Evolutionary conservation across 164 flowering plant species (phyloP).

Genomic region (Cinnamomum micranthum): DNA sequence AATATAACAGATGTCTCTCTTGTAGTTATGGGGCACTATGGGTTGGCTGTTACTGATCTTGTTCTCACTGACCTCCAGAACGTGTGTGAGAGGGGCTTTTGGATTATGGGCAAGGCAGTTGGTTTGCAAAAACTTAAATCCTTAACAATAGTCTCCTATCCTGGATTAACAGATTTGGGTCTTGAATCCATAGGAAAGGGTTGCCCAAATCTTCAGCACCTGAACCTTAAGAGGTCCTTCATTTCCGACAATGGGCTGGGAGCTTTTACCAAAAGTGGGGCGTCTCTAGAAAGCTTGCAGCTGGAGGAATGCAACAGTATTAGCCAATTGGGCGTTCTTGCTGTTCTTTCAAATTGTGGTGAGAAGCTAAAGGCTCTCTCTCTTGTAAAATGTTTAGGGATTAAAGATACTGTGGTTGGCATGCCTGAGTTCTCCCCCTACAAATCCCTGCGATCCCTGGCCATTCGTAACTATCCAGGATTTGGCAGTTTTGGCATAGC

Average conservation of each 20-base stretch:
- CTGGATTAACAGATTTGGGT: conserved; percentile 56
- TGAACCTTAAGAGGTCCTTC: conserved; percentile 41
- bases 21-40: conserved; percentile 85
- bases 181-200: conserved; percentile 70
- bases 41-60: conserved; percentile 57
- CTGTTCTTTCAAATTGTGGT: conserved; percentile 38
- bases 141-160: conserved; percentile 50
- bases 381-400: conserved; percentile 53
- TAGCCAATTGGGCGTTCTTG: conserved; percentile 52
- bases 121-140: conserved; percentile 61
- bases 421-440: conserved; percentile 29
- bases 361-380: conserved; percentile 48
- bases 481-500: conserved; percentile 50
- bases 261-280: conserved; percentile 48
- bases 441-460: conserved; percentile 44
- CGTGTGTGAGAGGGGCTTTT: conserved; percentile 71
- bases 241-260: conserved; percentile 61
- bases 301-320: conserved; percentile 73
- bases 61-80: conserved; percentile 45
- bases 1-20: conserved; percentile 70
- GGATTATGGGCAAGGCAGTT: conserved; percentile 70
- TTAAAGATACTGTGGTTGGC: conserved; percentile 33
- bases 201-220: conserved; percentile 58
- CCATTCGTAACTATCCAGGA: conserved; percentile 56
- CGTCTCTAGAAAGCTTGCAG: conserved; percentile 51